A percentile compares a stretch with the other conserved stretches of the same genome.
Evolutionary conservation across 2,329 filamentous ascomycete genomes (phyloP).

Genomic region (Epichloe aotearoae): DNA sequence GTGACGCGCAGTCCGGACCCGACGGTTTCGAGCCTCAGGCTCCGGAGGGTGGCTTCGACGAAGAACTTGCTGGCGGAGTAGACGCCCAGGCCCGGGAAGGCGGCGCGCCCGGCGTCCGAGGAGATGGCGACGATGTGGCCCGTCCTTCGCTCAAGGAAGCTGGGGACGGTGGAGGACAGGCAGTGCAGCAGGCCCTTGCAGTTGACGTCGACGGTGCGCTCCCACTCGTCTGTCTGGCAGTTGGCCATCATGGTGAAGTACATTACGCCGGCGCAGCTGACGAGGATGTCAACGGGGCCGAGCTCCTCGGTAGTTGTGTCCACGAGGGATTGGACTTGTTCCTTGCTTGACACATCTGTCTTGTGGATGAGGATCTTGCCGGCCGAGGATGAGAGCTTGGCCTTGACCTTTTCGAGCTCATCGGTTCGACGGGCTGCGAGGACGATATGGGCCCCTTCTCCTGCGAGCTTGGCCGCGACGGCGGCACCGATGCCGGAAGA

Average conservation of each 20-base stretch:
- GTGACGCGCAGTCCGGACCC: slow-evolving; percentile 62
- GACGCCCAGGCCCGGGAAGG: slow-evolving; percentile 69
- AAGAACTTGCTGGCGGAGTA: slow-evolving; percentile 81
- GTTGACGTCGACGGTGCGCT: slow-evolving; percentile 72
- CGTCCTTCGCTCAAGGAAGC: slow-evolving; percentile 54
- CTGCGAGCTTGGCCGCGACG: slow-evolving; percentile 53
- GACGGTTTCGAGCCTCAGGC: slow-evolving; percentile 61
- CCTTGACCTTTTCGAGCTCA: slow-evolving; percentile 54
- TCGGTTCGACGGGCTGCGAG: slow-evolving; percentile 59
- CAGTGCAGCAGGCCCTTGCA: slow-evolving; percentile 72
- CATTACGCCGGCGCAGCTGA: slow-evolving; percentile 74
- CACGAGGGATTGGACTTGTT: slow-evolving; percentile 55
- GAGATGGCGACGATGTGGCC: slow-evolving; percentile 73
- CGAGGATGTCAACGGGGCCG: slow-evolving; percentile 64
- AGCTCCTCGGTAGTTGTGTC: slow-evolving; percentile 44
- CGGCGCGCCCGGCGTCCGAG: slow-evolving; percentile 68
- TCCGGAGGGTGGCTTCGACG: slow-evolving; percentile 68
- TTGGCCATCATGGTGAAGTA: slow-evolving; percentile 85
- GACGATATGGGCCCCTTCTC: slow-evolving; percentile 58
- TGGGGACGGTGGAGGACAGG: slow-evolving; percentile 54
- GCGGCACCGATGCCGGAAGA: slow-evolving; percentile 71
- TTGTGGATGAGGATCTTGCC: slow-evolving; percentile 54
- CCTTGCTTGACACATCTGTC: slow-evolving; percentile 59
- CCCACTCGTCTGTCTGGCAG: slow-evolving; percentile 60
- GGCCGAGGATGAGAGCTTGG: slow-evolving; percentile 39